These are phyloP conservation scores for Solanum clarkiae DNA, from an alignment of 257 asterid species.

Conservation along the genomic window DNA sequence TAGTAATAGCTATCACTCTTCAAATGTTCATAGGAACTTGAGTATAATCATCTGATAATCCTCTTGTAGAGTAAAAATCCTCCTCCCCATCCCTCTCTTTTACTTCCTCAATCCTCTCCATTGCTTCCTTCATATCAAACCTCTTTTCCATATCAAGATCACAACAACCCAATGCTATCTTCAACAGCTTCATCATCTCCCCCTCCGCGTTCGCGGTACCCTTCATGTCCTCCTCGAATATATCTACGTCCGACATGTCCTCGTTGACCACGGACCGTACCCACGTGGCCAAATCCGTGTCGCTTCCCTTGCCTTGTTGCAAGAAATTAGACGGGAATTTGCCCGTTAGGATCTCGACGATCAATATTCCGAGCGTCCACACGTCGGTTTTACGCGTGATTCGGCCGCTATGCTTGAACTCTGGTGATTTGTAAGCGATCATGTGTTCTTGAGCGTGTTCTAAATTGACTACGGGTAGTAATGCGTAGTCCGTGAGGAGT, in stretches of 20 bases:
- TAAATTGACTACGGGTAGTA: constrained; percentile 61
- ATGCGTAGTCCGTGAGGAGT: constrained; percentile 58
- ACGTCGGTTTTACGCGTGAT: constrained; percentile 71
- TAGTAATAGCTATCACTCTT: background rate
- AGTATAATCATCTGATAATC: constrained; percentile 43
- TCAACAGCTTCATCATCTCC: constrained; percentile 55
- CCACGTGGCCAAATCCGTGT: constrained; percentile 41
- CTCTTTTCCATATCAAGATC: constrained; percentile 40
- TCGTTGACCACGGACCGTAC: constrained; percentile 22
- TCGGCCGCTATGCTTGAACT: constrained; percentile 44
- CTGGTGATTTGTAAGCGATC: constrained; percentile 78
- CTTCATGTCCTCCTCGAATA: constrained; percentile 53
- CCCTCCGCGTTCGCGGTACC: constrained; percentile 23
- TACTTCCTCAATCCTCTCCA: constrained; percentile 45
- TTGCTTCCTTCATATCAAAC: constrained; percentile 50
- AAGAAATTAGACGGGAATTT: constrained; percentile 51
- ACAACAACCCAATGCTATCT: constrained; percentile 58
- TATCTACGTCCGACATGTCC: constrained; percentile 15
- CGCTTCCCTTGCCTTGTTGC: constrained; percentile 41
- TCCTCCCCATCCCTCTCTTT: constrained; percentile 31
- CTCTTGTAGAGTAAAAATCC: constrained; percentile 41
- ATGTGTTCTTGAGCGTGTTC: constrained; percentile 71
- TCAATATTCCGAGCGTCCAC: constrained; percentile 74
- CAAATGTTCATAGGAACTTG: background rate
- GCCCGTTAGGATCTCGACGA: constrained; percentile 65